Conservation (phyloP, 148 eudicot species). For the Heliosperma pusillum region DNA sequence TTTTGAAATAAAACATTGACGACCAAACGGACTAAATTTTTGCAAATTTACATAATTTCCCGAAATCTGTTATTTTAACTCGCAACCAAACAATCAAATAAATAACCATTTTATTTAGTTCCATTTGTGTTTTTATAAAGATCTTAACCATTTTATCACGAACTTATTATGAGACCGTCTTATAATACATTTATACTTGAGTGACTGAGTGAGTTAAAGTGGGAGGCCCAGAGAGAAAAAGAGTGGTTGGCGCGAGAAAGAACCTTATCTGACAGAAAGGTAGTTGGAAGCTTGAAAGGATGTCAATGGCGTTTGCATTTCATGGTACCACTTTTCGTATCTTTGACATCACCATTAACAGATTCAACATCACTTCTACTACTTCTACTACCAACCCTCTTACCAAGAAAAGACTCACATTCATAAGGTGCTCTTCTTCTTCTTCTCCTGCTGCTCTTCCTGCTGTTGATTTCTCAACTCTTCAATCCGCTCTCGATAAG, state of each 20-base stretch:
- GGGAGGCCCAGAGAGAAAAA: neutral
- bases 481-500: conserved; percentile 70
- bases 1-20: too few relatives aligned
- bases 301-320: conserved; percentile 16
- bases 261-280: conserved; percentile 17
- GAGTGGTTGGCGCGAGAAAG: conserved; percentile 3
- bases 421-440: conserved; percentile 38
- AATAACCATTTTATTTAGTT: too few relatives aligned
- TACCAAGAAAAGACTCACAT: conserved; percentile 25
- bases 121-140: too few relatives aligned
- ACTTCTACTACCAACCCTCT: neutral
- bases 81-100: too few relatives aligned
- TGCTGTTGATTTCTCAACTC: conserved; percentile 55
- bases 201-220: neutral
- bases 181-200: too few relatives aligned
- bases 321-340: neutral
- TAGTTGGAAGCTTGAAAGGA: conserved; percentile 1
- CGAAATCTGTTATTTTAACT: too few relatives aligned
- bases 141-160: too few relatives aligned
- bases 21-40: too few relatives aligned
- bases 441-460: conserved; percentile 59
- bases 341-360: neutral
- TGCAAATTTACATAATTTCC: too few relatives aligned
- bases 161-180: too few relatives aligned
- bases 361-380: conserved; percentile 11